phyloP scores from a whole-genome alignment of 257 asterid genomes.

The Knoxia roxburghii region DNA sequence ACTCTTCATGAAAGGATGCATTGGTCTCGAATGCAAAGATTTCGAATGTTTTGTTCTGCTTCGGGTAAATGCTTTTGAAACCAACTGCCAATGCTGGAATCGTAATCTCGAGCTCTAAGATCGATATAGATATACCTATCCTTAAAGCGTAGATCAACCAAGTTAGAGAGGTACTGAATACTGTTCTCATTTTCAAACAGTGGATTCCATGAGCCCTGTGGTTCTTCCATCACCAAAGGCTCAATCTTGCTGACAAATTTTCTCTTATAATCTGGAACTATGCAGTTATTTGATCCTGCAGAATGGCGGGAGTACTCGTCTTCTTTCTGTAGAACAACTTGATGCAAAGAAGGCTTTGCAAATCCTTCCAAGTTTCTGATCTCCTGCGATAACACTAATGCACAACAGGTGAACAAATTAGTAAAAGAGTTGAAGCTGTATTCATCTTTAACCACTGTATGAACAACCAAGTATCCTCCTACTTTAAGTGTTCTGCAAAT shows the following conservation, averaged over 20 bases:
- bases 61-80: constrained; percentile 46
- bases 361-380: neutral
- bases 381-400: neutral
- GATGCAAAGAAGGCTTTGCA: neutral
- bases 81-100: constrained; percentile 54
- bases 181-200: constrained; percentile 33
- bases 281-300: constrained; percentile 14
- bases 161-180: constrained; percentile 36
- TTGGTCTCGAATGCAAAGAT: constrained; percentile 55
- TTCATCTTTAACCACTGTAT: constrained; percentile 5
- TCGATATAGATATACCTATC: constrained; percentile 43
- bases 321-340: constrained; percentile 17
- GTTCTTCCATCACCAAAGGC: constrained; percentile 37
- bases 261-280: constrained; percentile 6
- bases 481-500: constrained; percentile 16
- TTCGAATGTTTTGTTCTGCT: constrained; percentile 33
- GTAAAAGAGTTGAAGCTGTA: constrained; percentile 21
- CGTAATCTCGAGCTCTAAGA: constrained; percentile 43
- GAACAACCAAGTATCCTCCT: constrained; percentile 17
- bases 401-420: constrained; percentile 15
- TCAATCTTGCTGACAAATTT: constrained; percentile 28
- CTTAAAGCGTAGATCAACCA: constrained; percentile 27
- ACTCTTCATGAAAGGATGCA: constrained; percentile 32
- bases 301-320: neutral
- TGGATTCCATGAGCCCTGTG: constrained; percentile 27